Conservation (phyloP, 805 yeast species). For the Zygosaccharomyces gambellarensis region DNA sequence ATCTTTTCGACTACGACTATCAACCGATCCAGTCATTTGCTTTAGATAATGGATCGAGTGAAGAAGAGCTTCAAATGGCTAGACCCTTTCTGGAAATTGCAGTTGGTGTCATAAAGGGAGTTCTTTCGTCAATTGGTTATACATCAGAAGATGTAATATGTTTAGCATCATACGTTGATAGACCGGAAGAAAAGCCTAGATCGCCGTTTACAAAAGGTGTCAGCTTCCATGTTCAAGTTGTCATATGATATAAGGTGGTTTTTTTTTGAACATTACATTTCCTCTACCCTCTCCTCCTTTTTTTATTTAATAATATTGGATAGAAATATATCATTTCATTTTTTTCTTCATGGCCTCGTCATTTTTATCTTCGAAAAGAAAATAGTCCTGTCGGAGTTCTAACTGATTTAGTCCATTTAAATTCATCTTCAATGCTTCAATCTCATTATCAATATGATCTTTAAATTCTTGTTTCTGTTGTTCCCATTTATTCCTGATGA, state of each 20-base stretch:
- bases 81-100: conserved; percentile 34
- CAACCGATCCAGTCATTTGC: conserved; percentile 27
- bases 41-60: conserved; percentile 16
- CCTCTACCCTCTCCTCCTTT: neutral
- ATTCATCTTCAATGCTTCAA: conserved; percentile 12
- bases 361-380: conserved; percentile 1
- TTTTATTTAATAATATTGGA: neutral
- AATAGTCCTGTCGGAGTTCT: conserved; percentile 5
- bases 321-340: conserved; percentile 4
- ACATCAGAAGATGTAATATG: conserved; percentile 25
- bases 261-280: neutral
- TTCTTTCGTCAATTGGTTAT: conserved; percentile 30
- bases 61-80: conserved; percentile 23
- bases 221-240: conserved; percentile 33
- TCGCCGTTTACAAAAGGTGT: conserved; percentile 26
- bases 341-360: conserved; percentile 9
- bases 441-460: conserved; percentile 13
- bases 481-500: conserved; percentile 16
- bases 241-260: conserved; percentile 4
- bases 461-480: conserved; percentile 14
- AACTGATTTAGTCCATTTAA: conserved; percentile 4
- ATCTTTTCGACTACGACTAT: conserved; percentile 32
- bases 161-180: conserved; percentile 27
- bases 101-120: conserved; percentile 33
- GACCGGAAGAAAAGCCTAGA: conserved; percentile 19